These are phyloP conservation scores for Pleurotus giganteus DNA, from an alignment of 768 basidiomycete species.

Conservation along the genomic window DNA sequence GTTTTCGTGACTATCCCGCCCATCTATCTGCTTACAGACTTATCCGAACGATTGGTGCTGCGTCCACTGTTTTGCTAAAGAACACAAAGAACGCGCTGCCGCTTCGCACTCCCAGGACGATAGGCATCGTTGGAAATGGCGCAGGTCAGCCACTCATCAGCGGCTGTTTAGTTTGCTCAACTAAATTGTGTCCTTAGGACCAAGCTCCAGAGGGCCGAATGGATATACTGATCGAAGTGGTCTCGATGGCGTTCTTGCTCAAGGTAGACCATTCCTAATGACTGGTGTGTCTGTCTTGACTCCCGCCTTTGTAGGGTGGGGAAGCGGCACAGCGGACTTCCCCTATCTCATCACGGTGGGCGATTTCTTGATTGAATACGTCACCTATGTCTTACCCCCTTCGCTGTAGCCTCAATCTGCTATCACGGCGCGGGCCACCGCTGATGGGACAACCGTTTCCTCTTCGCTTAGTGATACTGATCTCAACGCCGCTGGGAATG, in stretches of 20 bases:
- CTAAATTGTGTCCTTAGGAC: slow-evolving; percentile 10
- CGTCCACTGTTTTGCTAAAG: slow-evolving; percentile 64
- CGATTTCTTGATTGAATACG: slow-evolving; percentile 9
- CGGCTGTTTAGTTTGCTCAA: neutral
- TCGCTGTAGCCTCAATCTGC: slow-evolving; percentile 39
- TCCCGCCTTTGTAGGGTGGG: slow-evolving; percentile 36
- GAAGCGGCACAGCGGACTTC: slow-evolving; percentile 48
- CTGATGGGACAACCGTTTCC: slow-evolving; percentile 39
- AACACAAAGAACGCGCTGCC: slow-evolving; percentile 47
- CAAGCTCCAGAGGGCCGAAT: slow-evolving; percentile 54
- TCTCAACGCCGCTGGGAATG: slow-evolving; percentile 38
- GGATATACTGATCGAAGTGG: slow-evolving; percentile 55
- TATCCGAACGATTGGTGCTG: slow-evolving; percentile 58
- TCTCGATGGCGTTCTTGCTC: slow-evolving; percentile 56
- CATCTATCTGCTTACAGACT: slow-evolving; percentile 32
- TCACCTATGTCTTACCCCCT: neutral
- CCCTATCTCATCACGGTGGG: slow-evolving; percentile 48
- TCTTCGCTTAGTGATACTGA: slow-evolving; percentile 51
- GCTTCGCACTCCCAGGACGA: slow-evolving; percentile 40
- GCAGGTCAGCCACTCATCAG: slow-evolving; percentile 30
- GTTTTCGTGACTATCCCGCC: neutral
- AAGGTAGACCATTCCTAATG: slow-evolving; percentile 42
- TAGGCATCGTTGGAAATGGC: slow-evolving; percentile 59
- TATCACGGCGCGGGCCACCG: slow-evolving; percentile 37
- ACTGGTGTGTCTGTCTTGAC: neutral